Base-by-base conservation (phyloP, 345 rosid genomes). In the Arabis hirsuta region DNA sequence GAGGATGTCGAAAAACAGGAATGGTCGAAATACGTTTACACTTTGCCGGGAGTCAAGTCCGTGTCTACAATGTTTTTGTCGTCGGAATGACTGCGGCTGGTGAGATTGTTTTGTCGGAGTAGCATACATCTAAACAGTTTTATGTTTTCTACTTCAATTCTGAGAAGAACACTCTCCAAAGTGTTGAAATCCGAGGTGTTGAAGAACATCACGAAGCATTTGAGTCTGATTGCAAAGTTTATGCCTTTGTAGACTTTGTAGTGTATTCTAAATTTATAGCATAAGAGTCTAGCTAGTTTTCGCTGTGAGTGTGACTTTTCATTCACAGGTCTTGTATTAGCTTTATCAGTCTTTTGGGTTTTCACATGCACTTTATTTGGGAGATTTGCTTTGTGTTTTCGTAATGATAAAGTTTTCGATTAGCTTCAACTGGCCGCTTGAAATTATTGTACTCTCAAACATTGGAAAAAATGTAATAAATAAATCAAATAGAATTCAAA, bases 121-220 rank as follows among this genome's bases (percentile, higher is more conserved):
- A 4, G 20, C 1, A 7, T n/a, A 13, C 19, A 6, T n/a, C 16
- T 14, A 45, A 2, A 45, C 9, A 2, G 9, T 45, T 45, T 45
- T 45, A 45, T 45, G 50, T 45, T 45, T 45, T 45, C 20, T n/a
- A 45, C 50, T 45, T n/a, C 50, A 45, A 14, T 45, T 20, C 50
- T 7, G 20, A 45, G 19, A 45, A 14, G 9, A 6, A n/a, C 9
- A 45, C 20, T 45, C 19, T 14, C 50, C 9, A 45, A 2, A 45
- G 50, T n/a, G 50, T 45, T 45, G 20, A 45, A 45, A 45, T 45
- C 50, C 50, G 16, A 45, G 50, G 50, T 45, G 5, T n/a, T n/a
- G 50, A 11, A 36, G 41, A 36, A 36, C 2, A 36, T 11, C 10
- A 36, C 10, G 41, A n/a, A 45, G 20, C 50, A 7, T 14, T n/a